Base-by-base conservation (phyloP, 2,329 filamentous ascomycete species). In the Fusarium fujikuroi region DNA sequence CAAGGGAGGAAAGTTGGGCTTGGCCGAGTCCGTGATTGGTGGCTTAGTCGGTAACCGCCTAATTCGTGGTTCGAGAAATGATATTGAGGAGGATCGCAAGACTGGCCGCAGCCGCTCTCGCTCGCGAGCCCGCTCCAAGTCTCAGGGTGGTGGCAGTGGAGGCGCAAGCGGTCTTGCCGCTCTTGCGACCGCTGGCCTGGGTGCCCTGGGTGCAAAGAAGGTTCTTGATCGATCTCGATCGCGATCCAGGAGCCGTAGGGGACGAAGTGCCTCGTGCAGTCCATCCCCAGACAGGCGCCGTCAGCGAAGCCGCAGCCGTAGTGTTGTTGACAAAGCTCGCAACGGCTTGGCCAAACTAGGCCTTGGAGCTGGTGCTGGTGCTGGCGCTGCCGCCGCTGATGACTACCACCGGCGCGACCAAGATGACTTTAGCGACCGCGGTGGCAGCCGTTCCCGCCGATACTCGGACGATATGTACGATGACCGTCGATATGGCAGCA, bases 1-100 rank as follows among this genome's bases (percentile, higher is more conserved):
- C 23, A 90, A 92, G 76, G 91, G 93, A 80, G 92, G 95, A 84
- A 97, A 95, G 83, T 90, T 94, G 53, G 93, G 96, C 77, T 88
- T 97, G 63, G 87, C 95, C 44, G 94, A 97, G 81, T 93, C 95
- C 42, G 95, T 97, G 62, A 89, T 98, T 67, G 95, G 95, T 78
- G 95, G 95, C 81, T 88, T 98, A 50, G 90, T 95, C 37, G 93
- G 94, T 49, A 97, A 95, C 83, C 92, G 93, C 61, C 85, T 97
- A 69, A 89, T 97, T 80, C 95, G 97, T 79, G 95, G 95, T 25
- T 90, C 92, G 53, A 88, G 87, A 83, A 89, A 86, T 81, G 89
- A 88, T 79, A 92, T 90, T 80, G 91, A 87, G 78, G 90, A 87
- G 84, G 91, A 88, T 81, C 84, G 83, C 69, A 81, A 81, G 50